Evolutionary conservation across 179 eudicot species (phyloP).

Genomic region (Drosera spatulata): DNA sequence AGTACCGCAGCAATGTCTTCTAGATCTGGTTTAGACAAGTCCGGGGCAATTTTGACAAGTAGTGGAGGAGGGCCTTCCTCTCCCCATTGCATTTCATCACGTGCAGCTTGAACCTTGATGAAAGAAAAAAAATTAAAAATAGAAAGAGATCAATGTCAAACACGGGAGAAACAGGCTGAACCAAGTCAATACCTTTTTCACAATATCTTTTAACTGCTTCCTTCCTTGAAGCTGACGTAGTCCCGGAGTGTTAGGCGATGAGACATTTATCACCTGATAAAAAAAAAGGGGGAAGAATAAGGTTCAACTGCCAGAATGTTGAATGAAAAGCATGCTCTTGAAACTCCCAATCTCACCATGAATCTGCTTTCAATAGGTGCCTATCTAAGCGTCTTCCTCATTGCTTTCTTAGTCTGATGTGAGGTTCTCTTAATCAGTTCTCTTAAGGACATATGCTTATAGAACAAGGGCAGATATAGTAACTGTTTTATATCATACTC

Average conservation of each 20-base stretch:
- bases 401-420: too few species aligned
- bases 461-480: too few species aligned
- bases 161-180: neutral
- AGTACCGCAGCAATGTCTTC: constrained; percentile 97
- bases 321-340: neutral
- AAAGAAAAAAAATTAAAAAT: neutral
- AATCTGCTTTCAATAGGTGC: too few species aligned
- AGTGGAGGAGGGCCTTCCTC: constrained; percentile 99
- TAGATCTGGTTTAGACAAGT: constrained; percentile 90
- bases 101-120: constrained; percentile 92
- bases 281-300: neutral
- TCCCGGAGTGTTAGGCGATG: constrained; percentile 99
- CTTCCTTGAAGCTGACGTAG: constrained; percentile 97
- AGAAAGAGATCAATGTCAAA: neutral
- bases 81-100: constrained; percentile 99
- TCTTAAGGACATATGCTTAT: too few species aligned
- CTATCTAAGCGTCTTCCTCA: too few species aligned
- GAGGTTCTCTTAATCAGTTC: too few species aligned
- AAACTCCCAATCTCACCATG: neutral
- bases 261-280: constrained; percentile 70
- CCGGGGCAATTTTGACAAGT: constrained; percentile 98
- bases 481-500: too few species aligned
- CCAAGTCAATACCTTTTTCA: constrained; percentile 56
- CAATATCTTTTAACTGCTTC: constrained; percentile 95
- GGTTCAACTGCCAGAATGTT: neutral